Evolutionary conservation across 495 filamentous ascomycete species (phyloP), one percentile per base, ranked within the genome.

Genomic region (Aspergillus ellipticus): DNA sequence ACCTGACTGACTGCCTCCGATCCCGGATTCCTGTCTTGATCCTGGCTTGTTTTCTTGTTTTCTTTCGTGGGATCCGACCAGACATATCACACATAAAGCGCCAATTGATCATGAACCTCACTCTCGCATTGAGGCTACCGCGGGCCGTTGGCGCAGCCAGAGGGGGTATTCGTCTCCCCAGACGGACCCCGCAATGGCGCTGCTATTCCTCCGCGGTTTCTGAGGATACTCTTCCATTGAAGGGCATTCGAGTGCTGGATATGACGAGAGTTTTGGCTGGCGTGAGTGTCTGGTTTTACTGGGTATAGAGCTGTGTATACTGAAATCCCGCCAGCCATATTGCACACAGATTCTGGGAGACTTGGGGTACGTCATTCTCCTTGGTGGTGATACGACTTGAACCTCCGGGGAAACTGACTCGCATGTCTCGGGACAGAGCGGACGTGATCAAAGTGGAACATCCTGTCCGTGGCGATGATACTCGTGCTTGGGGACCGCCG

Each of bases 371-470:
- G 76, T 68, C 9, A 3, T 43, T 46, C 49, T 20, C 13, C 21
- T 37, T 43, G 24, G 24, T 42, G 37, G 13, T 29, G 28, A 26
- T 19, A n/a, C n/a, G n/a, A n/a, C 31, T 26, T 11, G 11, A 29
- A 13, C 15, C 41, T 31, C 15, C 45, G 42, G 6, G 11, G 21
- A 20, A 11, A n/a, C 21, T 21, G 31, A 35, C 8, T 10, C 6
- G 13, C 6, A n/a, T 49, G 16, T 42, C 17, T 20, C 41, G 1
- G 21, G 21, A 58, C 61, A 97, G 93, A 45, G 94, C 94, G 53
- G 93, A 97, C 59, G 83, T 98, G 3, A 96, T 98, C 72, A 98
- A 98, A 69, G 82, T 97, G 50, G 94, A 98, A 69, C 95, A 98
- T 71, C 95, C 94, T 5, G 82, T 79, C 0, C 80, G 89, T 37